Evolutionary conservation across 2,329 filamentous ascomycete species (phyloP), one percentile per base, ranked within the genome.

Genomic region (Fusarium udum): DNA sequence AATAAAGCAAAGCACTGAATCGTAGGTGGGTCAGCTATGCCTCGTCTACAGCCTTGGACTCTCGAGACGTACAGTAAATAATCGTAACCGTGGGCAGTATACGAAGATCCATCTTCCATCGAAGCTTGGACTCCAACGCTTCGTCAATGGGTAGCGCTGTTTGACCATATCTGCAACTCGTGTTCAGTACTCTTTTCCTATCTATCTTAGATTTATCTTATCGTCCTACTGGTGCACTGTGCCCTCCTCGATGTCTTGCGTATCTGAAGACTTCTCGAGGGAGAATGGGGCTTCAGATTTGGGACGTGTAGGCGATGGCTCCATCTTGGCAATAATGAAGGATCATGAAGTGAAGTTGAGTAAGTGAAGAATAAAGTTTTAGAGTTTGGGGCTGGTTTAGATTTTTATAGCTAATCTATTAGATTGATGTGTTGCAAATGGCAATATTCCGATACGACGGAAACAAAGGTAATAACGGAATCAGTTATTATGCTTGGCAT

Each of bases 101-200:
- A 12, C 53, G 39, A 45, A 57, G n/a, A 14, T 57, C 53, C 53
- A 57, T 57, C 28, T 57, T 57, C 53, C 53, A 57, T 57, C 53
- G 53, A 46, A 57, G 53, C 3, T 46, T 46, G 39, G 18, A 57
- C 18, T 57, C 53, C n/a, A 26, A 57, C 13, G 18, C 18, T 24
- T 46, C 28, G 10, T 57, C 2, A 20, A 57, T 6, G 9, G 53
- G n/a, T 32, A 20, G n/a, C 12, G 11, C 28, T 4, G 28, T 24
- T 46, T 45, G n/a, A 6, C 6, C 28, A 57, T 57, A 57, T 46
- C 53, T 57, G 13, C 1, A 34, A 22, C 7, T 24, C 6, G 1
- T 43, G 14, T 2, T 56, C 5, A 56, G 12, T 20, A 43, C 13
- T 7, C 11, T 43, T 15, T 32, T 8, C 20, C 13, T 3, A 43